Evolutionary conservation across 2,329 filamentous ascomycete genomes (phyloP), one percentile per base, ranked within the genome.

Genomic region (Lizonia empirigonia): DNA sequence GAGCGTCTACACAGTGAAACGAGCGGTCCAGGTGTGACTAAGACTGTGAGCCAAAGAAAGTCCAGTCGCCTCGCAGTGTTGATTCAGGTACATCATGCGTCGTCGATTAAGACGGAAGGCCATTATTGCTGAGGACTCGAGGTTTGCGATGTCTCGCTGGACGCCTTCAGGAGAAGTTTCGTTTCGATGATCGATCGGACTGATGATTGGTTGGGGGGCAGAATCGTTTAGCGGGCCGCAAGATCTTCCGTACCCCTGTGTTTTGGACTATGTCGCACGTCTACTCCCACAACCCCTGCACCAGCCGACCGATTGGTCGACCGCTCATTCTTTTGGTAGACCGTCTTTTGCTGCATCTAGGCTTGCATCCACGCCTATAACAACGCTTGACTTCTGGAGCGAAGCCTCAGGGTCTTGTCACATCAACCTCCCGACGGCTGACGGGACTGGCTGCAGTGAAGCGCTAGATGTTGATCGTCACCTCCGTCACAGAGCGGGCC

Each of bases 1-100:
- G 55, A 68, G 65, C 67, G 68, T 61, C 62, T 63, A 67, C 33
- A 41, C 55, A 12, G 55, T 70, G 66, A 71, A 70, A 72, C 69
- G 50, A 33, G 55, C 38, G 18, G 58, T 44, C 54, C 53, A 63
- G 64, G 57, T 60, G 35, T 40, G 47, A 36, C 58, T 56, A 49
- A 55, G 57, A 37, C 49, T 64, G 56, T 50, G 60, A 68, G 60
- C 69, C 69, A 73, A 68, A 63, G 63, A 62, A 61, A 55, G 52
- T 15, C 37, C 30, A 48, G 26, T 48, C 56, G 34, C 19, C 27
- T 33, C 19, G 24, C 52, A 39, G 30, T 48, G 38, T 46, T 55
- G 60, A 61, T 38, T 64, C 64, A 71, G 63, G 63, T 59, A 69
- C 61, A 51, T 63, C 53, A 66, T 65, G 65, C 67, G 45, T 58